Percentiles rank a stretch among this genome's conserved stretches.
phyloP scores from a whole-genome alignment of 1,284 basidiomycete genomes.

The Leccinum fallax region DNA sequence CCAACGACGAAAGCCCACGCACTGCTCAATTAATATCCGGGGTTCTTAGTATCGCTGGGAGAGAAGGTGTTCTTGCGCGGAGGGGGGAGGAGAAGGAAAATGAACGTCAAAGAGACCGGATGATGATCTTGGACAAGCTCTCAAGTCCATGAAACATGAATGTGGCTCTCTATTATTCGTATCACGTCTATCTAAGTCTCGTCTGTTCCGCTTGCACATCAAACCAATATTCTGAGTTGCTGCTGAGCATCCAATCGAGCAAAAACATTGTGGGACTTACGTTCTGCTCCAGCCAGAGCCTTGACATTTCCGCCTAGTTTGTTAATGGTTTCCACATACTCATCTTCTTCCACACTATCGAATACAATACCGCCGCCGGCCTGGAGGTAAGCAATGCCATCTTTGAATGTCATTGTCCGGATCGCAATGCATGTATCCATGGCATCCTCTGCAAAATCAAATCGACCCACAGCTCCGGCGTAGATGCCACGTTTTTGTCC shows the following conservation, averaged over 20 bases:
- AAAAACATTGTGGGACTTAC: conserved; percentile 50
- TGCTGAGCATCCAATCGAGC: conserved; percentile 15
- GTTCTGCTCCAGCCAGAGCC: conserved; percentile 88
- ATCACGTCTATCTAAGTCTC: conserved; percentile 32
- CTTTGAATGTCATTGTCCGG: conserved; percentile 96
- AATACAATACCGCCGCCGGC: conserved; percentile 98
- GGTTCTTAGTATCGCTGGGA: conserved; percentile 89
- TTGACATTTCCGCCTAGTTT: conserved; percentile 89
- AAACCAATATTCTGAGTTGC: conserved; percentile 62
- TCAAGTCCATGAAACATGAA: conserved; percentile 32
- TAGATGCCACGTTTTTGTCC: conserved; percentile 93
- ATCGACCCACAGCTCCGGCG: conserved; percentile 95
- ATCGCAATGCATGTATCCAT: conserved; percentile 99
- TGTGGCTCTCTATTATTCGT: conserved; percentile 22
- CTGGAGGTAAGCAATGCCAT: conserved; percentile 91
- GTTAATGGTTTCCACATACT: conserved; percentile 95
- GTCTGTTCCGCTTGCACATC: conserved; percentile 55
- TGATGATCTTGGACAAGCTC: conserved; percentile 32
- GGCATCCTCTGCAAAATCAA: conserved; percentile 92
- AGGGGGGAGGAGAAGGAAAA: conserved; percentile 17
- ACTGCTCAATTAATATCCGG: conserved; percentile 91
- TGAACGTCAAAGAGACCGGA: conserved; percentile 30
- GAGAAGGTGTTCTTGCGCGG: conserved; percentile 67
- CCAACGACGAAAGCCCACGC: conserved; percentile 93
- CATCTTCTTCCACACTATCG: conserved; percentile 97